Evolutionary conservation across 805 yeast genomes (phyloP).

Genomic region (Candida nonsorbophila): DNA sequence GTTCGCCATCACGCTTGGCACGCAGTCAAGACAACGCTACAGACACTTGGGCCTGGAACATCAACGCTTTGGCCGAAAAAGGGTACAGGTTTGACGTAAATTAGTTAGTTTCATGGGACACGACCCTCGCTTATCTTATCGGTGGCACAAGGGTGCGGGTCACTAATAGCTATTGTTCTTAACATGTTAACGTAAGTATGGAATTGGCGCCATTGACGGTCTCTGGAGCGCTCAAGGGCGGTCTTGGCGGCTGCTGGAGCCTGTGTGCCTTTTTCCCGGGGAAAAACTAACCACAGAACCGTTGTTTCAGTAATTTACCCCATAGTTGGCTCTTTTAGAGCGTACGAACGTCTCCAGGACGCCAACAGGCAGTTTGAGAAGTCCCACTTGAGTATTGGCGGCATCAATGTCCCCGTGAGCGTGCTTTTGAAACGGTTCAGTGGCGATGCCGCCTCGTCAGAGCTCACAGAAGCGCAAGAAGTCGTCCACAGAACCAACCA

Average conservation of each 20-base stretch:
- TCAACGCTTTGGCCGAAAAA: conserved; percentile 5
- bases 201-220: too few relatives aligned
- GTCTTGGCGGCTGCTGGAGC: too few relatives aligned
- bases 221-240: too few relatives aligned
- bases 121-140: too few relatives aligned
- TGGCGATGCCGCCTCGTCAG: conserved; percentile 7
- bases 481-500: conserved; percentile 8
- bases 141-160: too few relatives aligned
- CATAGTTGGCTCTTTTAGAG: conserved; percentile 53
- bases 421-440: conserved; percentile 26
- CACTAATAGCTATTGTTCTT: too few relatives aligned
- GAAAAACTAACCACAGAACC: conserved; percentile 20
- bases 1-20: conserved; percentile 18
- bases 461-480: conserved; percentile 6
- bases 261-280: too few relatives aligned
- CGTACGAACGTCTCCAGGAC: conserved; percentile 41
- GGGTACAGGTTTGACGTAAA: conserved; percentile 4
- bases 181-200: too few relatives aligned
- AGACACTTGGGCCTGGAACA: conserved; percentile 24
- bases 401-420: conserved; percentile 36
- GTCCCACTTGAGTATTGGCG: conserved; percentile 27
- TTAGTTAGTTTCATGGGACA: too few relatives aligned
- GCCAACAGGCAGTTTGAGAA: conserved; percentile 22
- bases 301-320: conserved; percentile 51
- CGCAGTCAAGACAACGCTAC: conserved; percentile 14